phyloP scores from a whole-genome alignment of 2,329 filamentous ascomycete genomes.

The Fusarium torreyae region DNA sequence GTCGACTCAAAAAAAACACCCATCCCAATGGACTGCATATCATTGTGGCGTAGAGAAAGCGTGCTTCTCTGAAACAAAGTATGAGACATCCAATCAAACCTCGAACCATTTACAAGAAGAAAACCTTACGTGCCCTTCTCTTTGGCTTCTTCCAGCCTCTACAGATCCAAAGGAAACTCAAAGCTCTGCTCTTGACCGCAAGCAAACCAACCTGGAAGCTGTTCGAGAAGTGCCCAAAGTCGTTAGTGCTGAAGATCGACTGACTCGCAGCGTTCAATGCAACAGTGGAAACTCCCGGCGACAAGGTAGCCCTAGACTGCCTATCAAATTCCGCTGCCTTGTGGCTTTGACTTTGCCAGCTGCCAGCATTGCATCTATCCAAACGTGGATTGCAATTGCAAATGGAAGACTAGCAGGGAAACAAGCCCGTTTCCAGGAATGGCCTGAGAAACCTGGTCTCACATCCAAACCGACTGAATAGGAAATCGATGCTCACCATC shows the following conservation, averaged over 20 bases:
- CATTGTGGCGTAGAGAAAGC: conserved; percentile 8
- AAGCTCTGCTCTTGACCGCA: conserved; percentile 1
- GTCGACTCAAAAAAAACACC: not conserved
- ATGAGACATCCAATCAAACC: conserved; percentile 8
- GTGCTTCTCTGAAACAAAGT: conserved; percentile 20
- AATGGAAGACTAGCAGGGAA: not conserved
- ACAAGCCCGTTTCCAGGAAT: not conserved
- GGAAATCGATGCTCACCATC: conserved; percentile 1
- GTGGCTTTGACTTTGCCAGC: not conserved
- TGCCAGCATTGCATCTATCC: conserved; percentile 1
- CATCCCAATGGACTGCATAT: not conserved
- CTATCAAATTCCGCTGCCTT: not conserved
- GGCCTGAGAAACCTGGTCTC: conserved; percentile 1
- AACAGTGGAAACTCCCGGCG: conserved; percentile 32
- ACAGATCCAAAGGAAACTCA: not conserved
- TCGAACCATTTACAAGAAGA: not conserved
- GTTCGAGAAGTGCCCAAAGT: conserved; percentile 16
- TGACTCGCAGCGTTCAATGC: conserved; percentile 18
- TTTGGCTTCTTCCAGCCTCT: not conserved
- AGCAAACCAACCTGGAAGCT: not conserved
- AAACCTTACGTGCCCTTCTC: conserved; percentile 18
- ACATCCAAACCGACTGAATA: conserved; percentile 4
- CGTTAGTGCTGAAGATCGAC: conserved; percentile 33
- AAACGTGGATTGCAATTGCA: not conserved
- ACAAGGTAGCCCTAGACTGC: conserved; percentile 16